These are phyloP conservation scores for Neurospora sp. DNA, from an alignment of 495 filamentous ascomycete species.

Conservation along the genomic window DNA sequence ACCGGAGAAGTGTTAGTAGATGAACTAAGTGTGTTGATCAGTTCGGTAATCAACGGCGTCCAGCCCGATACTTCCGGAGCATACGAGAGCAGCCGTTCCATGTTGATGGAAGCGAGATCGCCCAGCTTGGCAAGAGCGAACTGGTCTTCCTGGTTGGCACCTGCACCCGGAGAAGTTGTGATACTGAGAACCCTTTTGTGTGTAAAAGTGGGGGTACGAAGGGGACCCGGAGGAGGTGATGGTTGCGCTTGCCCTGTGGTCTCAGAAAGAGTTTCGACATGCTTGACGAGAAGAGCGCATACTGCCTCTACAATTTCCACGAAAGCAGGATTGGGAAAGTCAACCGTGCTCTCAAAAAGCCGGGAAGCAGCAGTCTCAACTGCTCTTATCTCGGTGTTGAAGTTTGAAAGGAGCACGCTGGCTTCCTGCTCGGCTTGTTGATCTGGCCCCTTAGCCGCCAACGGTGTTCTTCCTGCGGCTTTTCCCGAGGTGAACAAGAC, in stretches of 20 bases:
- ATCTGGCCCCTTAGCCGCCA: conserved; percentile 32
- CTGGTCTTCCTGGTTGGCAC: conserved; percentile 51
- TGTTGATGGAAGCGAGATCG: conserved; percentile 67
- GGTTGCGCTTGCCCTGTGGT: conserved; percentile 25
- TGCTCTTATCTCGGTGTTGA: conserved; percentile 69
- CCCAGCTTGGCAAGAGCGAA: conserved; percentile 79
- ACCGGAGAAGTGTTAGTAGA: conserved; percentile 44
- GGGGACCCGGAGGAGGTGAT: conserved; percentile 14
- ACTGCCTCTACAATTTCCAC: conserved; percentile 66
- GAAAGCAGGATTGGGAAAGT: conserved; percentile 76
- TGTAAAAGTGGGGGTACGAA: conserved; percentile 24
- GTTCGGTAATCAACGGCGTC: conserved; percentile 55
- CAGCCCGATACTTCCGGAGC: conserved; percentile 59
- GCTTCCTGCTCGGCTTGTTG: conserved; percentile 34
- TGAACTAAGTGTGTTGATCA: conserved; percentile 56
- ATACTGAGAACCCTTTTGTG: conserved; percentile 54
- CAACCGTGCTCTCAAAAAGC: conserved; percentile 79
- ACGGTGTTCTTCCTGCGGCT: conserved; percentile 33
- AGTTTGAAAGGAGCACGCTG: conserved; percentile 46
- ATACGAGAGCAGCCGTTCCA: conserved; percentile 58
- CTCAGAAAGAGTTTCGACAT: conserved; percentile 21
- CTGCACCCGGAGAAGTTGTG: conserved; percentile 41
- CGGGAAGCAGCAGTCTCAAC: conserved; percentile 81
- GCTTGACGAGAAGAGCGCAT: conserved; percentile 49
- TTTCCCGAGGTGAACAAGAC: conserved; percentile 56